Evolutionary conservation across 805 yeast genomes (phyloP).

Genomic region (Yarrowia porcina): DNA sequence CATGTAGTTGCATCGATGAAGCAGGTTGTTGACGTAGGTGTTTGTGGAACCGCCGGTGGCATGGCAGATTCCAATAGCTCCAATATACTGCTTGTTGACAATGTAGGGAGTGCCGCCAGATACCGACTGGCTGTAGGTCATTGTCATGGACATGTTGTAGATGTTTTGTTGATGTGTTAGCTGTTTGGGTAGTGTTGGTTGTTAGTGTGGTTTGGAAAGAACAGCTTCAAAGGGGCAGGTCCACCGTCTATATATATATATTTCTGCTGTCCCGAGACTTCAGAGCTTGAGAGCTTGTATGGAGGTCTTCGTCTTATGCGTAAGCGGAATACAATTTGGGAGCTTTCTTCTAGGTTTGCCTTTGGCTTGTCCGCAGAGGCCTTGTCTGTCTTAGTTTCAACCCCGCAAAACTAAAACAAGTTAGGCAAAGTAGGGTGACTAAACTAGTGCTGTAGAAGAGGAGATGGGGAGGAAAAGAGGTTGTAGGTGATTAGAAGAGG

Average conservation of each 20-base stretch:
- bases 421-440: too few species aligned
- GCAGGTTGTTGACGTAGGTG: slow-evolving; percentile 13
- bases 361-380: not conserved
- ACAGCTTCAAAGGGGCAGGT: not conserved
- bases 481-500: too few species aligned
- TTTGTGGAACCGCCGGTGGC: slow-evolving; percentile 15
- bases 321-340: not conserved
- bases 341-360: not conserved
- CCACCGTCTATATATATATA: not conserved
- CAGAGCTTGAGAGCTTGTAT: too few species aligned
- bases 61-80: slow-evolving; percentile 14
- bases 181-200: not conserved
- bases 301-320: not conserved
- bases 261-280: too few species aligned
- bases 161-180: not conserved
- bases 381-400: not conserved
- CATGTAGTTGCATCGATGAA: slow-evolving; percentile 16
- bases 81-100: slow-evolving; percentile 12
- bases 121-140: slow-evolving; percentile 18
- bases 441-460: not conserved
- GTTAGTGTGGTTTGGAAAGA: not conserved
- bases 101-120: slow-evolving; percentile 22
- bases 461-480: too few species aligned
- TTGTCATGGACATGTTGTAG: slow-evolving; percentile 1
- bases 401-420: slow-evolving; percentile 9